Percentiles rank a stretch among this genome's conserved stretches.
Conservation (phyloP, 179 eudicot species). For the Spinacia oleracea region DNA sequence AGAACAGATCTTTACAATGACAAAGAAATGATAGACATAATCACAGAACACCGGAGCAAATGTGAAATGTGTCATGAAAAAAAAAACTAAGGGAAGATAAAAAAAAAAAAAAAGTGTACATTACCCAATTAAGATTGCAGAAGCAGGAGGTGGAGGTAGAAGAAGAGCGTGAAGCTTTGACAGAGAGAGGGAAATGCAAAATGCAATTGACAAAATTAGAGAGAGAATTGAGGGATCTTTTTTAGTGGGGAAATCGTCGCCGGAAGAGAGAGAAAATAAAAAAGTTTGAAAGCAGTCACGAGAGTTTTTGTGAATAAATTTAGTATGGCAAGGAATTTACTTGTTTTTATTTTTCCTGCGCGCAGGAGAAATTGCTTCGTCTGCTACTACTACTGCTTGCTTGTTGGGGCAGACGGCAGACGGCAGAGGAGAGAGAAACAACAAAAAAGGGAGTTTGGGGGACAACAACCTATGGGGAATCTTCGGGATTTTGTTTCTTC, state of each 20-base stretch:
- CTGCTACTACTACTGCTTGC: not conserved
- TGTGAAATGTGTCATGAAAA: not conserved
- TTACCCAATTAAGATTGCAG: constrained; percentile 23
- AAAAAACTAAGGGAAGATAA: not conserved
- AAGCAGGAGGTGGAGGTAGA: constrained; percentile 7
- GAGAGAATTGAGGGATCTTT: constrained; percentile 8
- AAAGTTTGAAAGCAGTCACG: constrained; percentile 33
- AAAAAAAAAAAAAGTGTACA: not conserved
- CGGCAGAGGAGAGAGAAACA: no score
- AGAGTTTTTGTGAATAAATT: constrained; percentile 24
- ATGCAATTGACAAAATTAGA: not conserved
- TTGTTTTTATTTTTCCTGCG: not conserved
- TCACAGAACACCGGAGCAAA: not conserved
- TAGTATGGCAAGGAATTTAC: not conserved
- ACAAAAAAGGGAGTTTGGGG: not conserved
- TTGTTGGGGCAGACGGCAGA: constrained; percentile 4
- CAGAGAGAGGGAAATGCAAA: not conserved
- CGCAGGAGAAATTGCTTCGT: not conserved
- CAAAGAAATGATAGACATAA: not conserved
- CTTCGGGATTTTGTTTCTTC: not conserved
- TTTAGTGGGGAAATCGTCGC: constrained; percentile 4
- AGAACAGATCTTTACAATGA: constrained; percentile 33
- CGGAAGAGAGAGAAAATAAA: not conserved
- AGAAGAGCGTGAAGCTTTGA: constrained; percentile 10
- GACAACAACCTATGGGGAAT: not conserved